These are phyloP conservation scores for Ustilago bromivora DNA, from an alignment of 1,284 basidiomycete species.

Conservation along the genomic window DNA sequence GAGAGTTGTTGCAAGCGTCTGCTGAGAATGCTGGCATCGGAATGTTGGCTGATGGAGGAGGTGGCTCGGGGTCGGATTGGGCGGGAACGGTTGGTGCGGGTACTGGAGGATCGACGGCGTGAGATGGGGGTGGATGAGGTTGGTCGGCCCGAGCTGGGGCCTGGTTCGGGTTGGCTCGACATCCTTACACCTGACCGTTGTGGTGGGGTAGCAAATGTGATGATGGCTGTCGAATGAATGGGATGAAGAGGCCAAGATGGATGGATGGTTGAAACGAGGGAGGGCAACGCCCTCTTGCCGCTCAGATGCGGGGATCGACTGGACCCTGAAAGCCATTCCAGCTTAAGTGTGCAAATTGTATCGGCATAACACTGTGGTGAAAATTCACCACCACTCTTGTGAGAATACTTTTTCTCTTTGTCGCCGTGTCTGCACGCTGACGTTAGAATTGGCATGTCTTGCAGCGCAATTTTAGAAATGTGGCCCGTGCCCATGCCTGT, in stretches of 20 bases:
- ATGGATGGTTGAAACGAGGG: background rate
- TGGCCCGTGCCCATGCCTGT: background rate
- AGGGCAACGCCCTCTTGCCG: background rate
- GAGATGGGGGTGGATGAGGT: conserved; percentile 15
- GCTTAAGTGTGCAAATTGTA: background rate
- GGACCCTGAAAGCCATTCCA: conserved; percentile 18
- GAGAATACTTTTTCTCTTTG: background rate
- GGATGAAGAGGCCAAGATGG: background rate
- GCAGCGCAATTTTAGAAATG: background rate
- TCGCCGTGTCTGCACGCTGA: conserved; percentile 34
- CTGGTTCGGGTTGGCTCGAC: background rate
- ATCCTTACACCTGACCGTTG: background rate
- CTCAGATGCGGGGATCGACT: conserved; percentile 23
- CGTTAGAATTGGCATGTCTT: conserved; percentile 26
- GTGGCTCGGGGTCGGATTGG: conserved; percentile 24
- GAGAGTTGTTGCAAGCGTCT: conserved; percentile 31
- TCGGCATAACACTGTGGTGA: background rate
- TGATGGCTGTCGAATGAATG: conserved; percentile 9
- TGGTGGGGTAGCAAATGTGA: background rate
- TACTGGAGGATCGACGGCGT: conserved; percentile 33
- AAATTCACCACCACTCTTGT: background rate
- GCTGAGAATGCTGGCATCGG: conserved; percentile 44
- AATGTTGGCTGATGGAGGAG: conserved; percentile 45
- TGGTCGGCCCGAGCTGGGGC: conserved; percentile 23
- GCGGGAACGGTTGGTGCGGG: conserved; percentile 20